Conservation (phyloP, 1,284 basidiomycete species). For the Cronartium quercuum region DNA sequence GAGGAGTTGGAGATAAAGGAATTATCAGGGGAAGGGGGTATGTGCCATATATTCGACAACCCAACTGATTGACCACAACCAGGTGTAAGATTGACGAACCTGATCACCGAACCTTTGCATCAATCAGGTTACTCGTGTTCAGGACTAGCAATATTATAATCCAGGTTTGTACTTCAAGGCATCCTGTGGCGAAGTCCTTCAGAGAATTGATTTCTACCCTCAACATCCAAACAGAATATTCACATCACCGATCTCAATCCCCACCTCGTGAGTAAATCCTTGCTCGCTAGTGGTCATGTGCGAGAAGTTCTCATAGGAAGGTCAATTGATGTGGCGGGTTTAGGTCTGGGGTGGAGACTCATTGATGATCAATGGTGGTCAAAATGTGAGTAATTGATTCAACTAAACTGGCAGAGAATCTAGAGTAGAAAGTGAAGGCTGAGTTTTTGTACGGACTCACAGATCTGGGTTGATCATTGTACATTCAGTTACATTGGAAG, state of each 20-base stretch:
- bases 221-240: conserved; percentile 4
- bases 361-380: background rate
- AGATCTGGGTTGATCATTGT: conserved; percentile 40
- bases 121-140: background rate
- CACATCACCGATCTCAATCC: conserved; percentile 23
- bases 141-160: background rate
- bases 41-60: background rate
- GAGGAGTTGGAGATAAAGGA: background rate
- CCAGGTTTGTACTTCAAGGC: too few relatives aligned
- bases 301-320: too few relatives aligned
- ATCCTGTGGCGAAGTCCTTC: too few relatives aligned
- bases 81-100: too few relatives aligned
- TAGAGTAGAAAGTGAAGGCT: background rate
- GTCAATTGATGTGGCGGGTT: background rate
- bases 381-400: conserved; percentile 3
- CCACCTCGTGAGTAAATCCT: background rate
- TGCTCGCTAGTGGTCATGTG: too few relatives aligned
- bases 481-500: conserved; percentile 29
- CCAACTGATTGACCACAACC: too few relatives aligned
- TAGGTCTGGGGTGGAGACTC: conserved; percentile 39
- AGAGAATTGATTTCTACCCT: background rate
- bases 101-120: background rate
- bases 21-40: background rate
- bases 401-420: background rate
- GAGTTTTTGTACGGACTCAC: background rate